phyloP scores from a whole-genome alignment of 139 green algal genomes.

The Tetraselmis striata region DNA sequence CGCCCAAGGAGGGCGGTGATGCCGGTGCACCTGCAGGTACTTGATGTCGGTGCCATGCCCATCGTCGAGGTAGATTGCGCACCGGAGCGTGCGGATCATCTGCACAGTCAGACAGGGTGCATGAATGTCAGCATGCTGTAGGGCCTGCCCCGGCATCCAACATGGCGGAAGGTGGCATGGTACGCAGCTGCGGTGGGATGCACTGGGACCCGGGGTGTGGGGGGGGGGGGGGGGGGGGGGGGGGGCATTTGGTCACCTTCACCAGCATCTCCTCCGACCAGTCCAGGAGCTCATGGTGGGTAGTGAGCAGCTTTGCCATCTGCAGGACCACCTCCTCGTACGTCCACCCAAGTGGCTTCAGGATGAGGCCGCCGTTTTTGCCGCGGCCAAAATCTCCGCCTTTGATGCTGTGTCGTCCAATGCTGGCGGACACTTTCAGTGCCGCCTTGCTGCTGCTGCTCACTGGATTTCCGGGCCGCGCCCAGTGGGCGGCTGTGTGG shows the following conservation, averaged over 20 bases:
- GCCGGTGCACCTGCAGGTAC: background rate
- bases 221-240: too few relatives aligned
- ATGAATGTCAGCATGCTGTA: too few relatives aligned
- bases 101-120: too few relatives aligned
- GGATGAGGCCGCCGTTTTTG: too few relatives aligned
- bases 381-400: too few relatives aligned
- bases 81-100: constrained; percentile 11
- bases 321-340: constrained; percentile 8
- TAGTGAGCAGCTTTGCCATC: constrained; percentile 13
- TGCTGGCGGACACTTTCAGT: background rate
- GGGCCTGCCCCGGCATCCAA: too few relatives aligned
- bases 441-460: too few relatives aligned
- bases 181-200: too few relatives aligned
- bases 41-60: background rate
- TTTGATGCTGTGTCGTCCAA: too few relatives aligned
- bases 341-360: background rate
- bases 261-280: constrained; percentile 12
- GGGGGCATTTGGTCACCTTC: background rate
- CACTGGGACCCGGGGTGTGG: too few relatives aligned
- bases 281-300: background rate
- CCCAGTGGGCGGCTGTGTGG: background rate
- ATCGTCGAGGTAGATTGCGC: constrained; percentile 17
- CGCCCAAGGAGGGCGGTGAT: too few relatives aligned
- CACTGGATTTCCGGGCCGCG: background rate
- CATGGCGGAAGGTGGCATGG: too few relatives aligned